A percentile compares a stretch with the other conserved stretches of the same genome.
Conservation (phyloP, 2,329 filamentous ascomycete species). For the Trichophyton mentagrophytes region DNA sequence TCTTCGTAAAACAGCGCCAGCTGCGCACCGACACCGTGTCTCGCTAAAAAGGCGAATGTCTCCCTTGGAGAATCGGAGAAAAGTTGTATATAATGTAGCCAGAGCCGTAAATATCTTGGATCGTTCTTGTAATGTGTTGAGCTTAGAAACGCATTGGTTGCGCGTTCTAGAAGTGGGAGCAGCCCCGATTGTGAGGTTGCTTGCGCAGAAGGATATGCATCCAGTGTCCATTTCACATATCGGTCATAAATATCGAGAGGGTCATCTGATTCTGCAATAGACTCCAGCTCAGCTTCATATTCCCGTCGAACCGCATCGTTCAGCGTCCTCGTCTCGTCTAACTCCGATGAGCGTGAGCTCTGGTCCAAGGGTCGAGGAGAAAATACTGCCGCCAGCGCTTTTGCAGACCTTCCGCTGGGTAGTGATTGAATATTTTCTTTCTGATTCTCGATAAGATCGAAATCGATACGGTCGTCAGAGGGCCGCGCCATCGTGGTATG, state of each 20-base stretch:
- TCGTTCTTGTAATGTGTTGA: slow-evolving; percentile 87
- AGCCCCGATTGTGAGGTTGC: slow-evolving; percentile 86
- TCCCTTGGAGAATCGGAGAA: slow-evolving; percentile 91
- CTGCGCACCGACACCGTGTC: slow-evolving; percentile 73
- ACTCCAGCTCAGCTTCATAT: slow-evolving; percentile 71
- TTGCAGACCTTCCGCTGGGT: slow-evolving; percentile 76
- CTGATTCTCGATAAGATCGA: slow-evolving; percentile 87
- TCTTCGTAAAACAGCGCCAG: slow-evolving; percentile 94
- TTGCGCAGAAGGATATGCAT: slow-evolving; percentile 88
- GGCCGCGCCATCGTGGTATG: slow-evolving; percentile 25
- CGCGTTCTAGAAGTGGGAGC: slow-evolving; percentile 75
- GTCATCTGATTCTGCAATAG: slow-evolving; percentile 77
- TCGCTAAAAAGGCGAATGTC: slow-evolving; percentile 79
- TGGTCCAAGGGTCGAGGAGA: slow-evolving; percentile 39
- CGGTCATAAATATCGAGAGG: slow-evolving; percentile 91
- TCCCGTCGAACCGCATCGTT: slow-evolving; percentile 70
- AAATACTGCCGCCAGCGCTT: slow-evolving; percentile 68
- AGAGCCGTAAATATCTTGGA: slow-evolving; percentile 80
- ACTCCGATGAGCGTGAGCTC: slow-evolving; percentile 27
- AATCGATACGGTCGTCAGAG: slow-evolving; percentile 41
- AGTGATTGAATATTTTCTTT: slow-evolving; percentile 98
- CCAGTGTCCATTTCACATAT: slow-evolving; percentile 92
- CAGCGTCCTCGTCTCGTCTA: slow-evolving; percentile 59
- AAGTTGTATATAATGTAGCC: slow-evolving; percentile 85
- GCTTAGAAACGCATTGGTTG: slow-evolving; percentile 79